Evolutionary conservation across 1,284 basidiomycete genomes (phyloP), one percentile per base, ranked within the genome.

Genomic region (Sanghuangporus sanghuang): DNA sequence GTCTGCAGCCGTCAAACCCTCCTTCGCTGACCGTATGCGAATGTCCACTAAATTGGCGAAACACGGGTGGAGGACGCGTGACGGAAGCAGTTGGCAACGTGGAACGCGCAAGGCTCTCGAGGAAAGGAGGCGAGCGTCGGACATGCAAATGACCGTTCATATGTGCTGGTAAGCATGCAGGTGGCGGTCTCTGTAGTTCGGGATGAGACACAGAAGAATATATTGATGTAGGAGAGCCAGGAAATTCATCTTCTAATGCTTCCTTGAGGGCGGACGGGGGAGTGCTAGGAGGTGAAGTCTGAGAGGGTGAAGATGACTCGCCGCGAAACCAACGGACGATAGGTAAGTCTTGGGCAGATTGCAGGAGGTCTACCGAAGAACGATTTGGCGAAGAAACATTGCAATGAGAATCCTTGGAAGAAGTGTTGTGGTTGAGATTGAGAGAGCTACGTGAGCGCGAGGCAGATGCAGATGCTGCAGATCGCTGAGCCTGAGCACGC

Each of bases 51-150:
- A 73, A 68, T 55, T 75, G 71, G 7, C 71, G 65, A 64, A 68
- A 58, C 35, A 62, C 46, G 40, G 49, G 50, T 59, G 53, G 23
- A 68, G 69, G 1, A 72, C 68, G 21, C 0, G 80, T 77, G 7
- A 90, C 73, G 1, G 85, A 85, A 1, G 87, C 77, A 16, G 84
- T 87, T 18, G 90, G 88, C 46, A 89, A 78, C 0, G 87, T 85
- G 1, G 83, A 78, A 56, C 86, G 81, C 7, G 86, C 79, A 55
- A 90, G 81, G 68, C 74, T 79, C 67, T 84, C 82, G 66, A 90
- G 76, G 66, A 86, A 81, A 48, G 83, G 80, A 3, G 87, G 86
- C 1, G 82, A 67, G 61, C 68, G 66, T n/a, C 49, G 59, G n/a
- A 64, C 44, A 3, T 53, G 32, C 27, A 59, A 12, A 21, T 60